Base-by-base conservation (phyloP, 768 basidiomycete species). In the Amanita jacksonii region DNA sequence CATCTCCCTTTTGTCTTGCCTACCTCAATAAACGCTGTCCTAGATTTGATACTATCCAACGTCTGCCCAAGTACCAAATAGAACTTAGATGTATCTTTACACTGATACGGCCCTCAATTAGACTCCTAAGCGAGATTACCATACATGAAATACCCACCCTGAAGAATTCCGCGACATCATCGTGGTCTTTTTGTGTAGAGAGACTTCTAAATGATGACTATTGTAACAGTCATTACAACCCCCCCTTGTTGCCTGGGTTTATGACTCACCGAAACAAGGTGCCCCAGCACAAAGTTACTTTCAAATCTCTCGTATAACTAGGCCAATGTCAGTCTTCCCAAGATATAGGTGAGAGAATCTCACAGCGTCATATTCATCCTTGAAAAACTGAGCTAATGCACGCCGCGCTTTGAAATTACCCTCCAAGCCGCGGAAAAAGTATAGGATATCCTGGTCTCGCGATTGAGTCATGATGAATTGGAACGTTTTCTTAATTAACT, bases 41-140 rank as follows among this genome's bases (percentile, higher is more conserved):
- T 73, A 1, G 82, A 72, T 5, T 69, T 67, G 51, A 91, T 76
- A 1, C 68, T 68, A 52, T 91, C 89, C 52, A 87, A 52, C 5
- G 74, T 69, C 57, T 91, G 86, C 1, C 73, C 67, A 35, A 89
- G 64, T 2, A 70, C 64, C 57, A 81, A 65, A 52, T 70, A 65
- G 62, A 77, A 87, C 60, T 80, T 84, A 41, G 79, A 77, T 5
- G 70, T 77, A 59, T 86, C 78, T 61, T 77, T 82, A 56, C 68
- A 68, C 77, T 82, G 47, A n/a, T n/a, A n/a, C 22, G 47, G 24
- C 35, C 41, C 47, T 50, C 57, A 53, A 57, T 49, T 31, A n/a
- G n/a, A n/a, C n/a, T n/a, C n/a, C n/a, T n/a, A n/a, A n/a, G n/a
- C n/a, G n/a, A n/a, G n/a, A n/a, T n/a, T n/a, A 44, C 4, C 4